These are phyloP conservation scores for Thraustotheca clavata DNA, from an alignment of 352 stramenopile species.

Conservation along the genomic window DNA sequence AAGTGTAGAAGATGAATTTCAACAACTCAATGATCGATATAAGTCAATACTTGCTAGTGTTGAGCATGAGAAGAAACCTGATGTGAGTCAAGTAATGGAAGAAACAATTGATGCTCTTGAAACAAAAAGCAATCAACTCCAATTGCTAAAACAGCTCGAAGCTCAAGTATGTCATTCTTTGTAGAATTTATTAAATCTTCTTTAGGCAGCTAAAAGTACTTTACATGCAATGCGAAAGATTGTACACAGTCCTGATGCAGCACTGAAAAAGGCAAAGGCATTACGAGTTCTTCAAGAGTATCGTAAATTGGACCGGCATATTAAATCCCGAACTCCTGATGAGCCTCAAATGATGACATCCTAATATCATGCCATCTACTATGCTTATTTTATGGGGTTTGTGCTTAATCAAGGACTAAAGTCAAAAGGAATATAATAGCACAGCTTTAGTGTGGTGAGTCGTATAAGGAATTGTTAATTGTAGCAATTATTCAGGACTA, in stretches of 20 bases:
- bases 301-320: constrained; percentile 12
- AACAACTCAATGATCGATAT: constrained; percentile 13
- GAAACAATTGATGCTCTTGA: constrained; percentile 17
- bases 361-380: no score
- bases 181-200: background rate
- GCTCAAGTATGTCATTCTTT: background rate
- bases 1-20: constrained; percentile 11
- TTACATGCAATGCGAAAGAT: background rate
- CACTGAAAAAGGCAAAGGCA: constrained; percentile 11
- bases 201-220: constrained; percentile 3
- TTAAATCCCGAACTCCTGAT: background rate
- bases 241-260: constrained; percentile 17
- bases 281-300: constrained; percentile 16
- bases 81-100: background rate
- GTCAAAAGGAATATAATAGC: no score
- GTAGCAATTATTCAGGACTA: no score
- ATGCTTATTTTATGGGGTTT: no score
- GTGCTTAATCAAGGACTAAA: no score
- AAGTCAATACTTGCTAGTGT: background rate
- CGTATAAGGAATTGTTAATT: no score
- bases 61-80: constrained; percentile 1
- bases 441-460: no score
- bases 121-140: constrained; percentile 17
- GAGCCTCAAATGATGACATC: no score
- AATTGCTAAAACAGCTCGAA: constrained; percentile 14